Evolutionary conservation across 345 rosid species (phyloP).

Genomic region (Linum usitatissimum): DNA sequence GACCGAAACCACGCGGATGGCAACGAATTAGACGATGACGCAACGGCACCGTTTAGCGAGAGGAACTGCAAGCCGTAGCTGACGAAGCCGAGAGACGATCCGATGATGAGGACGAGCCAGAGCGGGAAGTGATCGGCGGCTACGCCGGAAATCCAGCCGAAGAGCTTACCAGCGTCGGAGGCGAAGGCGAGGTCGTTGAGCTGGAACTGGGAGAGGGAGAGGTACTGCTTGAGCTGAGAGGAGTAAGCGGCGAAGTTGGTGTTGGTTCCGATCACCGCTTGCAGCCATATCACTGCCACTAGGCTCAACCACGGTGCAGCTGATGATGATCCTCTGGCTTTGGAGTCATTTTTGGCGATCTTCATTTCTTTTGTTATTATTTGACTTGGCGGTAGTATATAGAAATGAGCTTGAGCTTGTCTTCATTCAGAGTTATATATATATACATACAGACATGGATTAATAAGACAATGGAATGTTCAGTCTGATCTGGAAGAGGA

Average conservation of each 20-base stretch:
- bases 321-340: too few species aligned
- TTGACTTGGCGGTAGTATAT: too few species aligned
- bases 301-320: constrained; percentile 56
- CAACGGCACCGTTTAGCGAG: constrained; percentile 25
- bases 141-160: constrained; percentile 72
- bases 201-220: constrained; percentile 66
- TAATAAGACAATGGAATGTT: too few species aligned
- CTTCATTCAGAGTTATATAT: too few species aligned
- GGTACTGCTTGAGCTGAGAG: constrained; percentile 63
- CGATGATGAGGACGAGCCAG: constrained; percentile 62
- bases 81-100: constrained; percentile 48
- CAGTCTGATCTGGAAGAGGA: too few species aligned
- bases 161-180: constrained; percentile 79
- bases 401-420: too few species aligned
- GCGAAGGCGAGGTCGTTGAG: constrained; percentile 88
- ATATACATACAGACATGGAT: too few species aligned
- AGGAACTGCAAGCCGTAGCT: constrained; percentile 83
- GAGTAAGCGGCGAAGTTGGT: constrained; percentile 84
- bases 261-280: constrained; percentile 68
- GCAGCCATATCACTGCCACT: constrained; percentile 68
- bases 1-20: constrained; percentile 9
- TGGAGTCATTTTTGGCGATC: too few species aligned
- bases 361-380: too few species aligned
- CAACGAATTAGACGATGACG: not conserved
- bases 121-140: constrained; percentile 68